Evolutionary conservation across 164 flowering plant species (phyloP), one percentile per base, ranked within the genome.

Genomic region (Brasenia schreberi): DNA sequence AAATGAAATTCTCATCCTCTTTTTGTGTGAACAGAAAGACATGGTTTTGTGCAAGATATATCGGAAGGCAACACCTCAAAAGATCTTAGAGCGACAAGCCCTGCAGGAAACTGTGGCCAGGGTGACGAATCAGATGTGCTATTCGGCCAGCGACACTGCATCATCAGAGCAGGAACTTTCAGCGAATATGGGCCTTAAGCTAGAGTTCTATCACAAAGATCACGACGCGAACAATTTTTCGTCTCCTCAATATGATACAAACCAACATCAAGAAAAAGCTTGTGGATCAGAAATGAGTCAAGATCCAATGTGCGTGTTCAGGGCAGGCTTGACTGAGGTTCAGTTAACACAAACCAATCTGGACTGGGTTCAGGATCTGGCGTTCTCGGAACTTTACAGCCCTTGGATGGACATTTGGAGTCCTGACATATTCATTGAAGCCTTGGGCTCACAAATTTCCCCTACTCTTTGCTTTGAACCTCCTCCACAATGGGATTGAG

Each of bases 41-140:
- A 77, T 75, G 39, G 97, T 94, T 5, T 59, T 94, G 65, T 89
- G 97, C 79, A 94, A 91, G 81, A 81, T 94, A 63, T 94, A 94
- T 49, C 74, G 88, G 69, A 94, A 94, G 77, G 99, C 97, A 23
- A 89, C 99, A 14, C 83, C 99, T 16, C 64, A 89, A 81, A 91
- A 88, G 76, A 89, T 85, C 19, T 71, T 94, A 72, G 97, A 94
- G 78, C 89, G 85, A 71, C 83, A 91, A 71, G 97, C 95, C 18
- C 83, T 87, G 19, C 75, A 74, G 84, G 96, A 85, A 67, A 91
- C 83, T 71, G 87, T 33, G 39, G 39, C 73, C 62, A 52, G 18
- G 56, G 77, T 66, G 65, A 39, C 49, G 19, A 39, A 62, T 14
- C 49, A 44, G 10, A 16, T 67, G 70, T 17, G 58, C 75, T 18